A percentile compares a stretch with the other conserved stretches of the same genome.
Conservation (phyloP, 768 basidiomycete genomes). For the Serendipita sp. region DNA sequence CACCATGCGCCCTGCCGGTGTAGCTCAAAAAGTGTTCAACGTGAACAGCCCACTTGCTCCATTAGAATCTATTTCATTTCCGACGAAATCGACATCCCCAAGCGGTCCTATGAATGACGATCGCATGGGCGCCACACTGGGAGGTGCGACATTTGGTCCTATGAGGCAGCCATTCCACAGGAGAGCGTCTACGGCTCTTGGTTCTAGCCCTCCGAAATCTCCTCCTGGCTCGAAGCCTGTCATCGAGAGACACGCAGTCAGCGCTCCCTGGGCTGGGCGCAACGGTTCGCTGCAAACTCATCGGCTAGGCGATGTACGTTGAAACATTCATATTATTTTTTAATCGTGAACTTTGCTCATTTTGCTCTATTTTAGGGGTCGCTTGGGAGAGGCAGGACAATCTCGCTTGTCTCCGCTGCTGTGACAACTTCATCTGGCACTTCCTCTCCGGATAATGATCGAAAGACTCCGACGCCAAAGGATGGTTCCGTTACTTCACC, state of each 20-base stretch:
- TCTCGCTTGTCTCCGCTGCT: background rate
- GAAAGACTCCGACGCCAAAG: background rate
- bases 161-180: background rate
- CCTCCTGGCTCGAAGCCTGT: background rate
- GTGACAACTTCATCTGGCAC: background rate
- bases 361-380: background rate
- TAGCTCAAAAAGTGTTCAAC: background rate
- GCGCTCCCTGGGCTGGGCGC: slow-evolving; percentile 2
- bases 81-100: background rate
- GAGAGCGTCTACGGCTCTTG: background rate
- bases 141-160: background rate
- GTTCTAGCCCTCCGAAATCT: background rate
- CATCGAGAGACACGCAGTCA: background rate
- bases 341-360: background rate
- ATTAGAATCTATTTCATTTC: background rate
- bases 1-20: background rate
- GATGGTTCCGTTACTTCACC: slow-evolving; percentile 1
- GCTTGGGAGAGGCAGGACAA: background rate
- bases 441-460: background rate
- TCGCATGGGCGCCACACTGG: background rate
- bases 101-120: background rate
- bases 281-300: background rate
- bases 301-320: background rate
- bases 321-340: background rate
- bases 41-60: background rate